These are phyloP conservation scores for Triglochin maritima DNA, from an alignment of 106 monocot genomes.

Conservation along the genomic window DNA sequence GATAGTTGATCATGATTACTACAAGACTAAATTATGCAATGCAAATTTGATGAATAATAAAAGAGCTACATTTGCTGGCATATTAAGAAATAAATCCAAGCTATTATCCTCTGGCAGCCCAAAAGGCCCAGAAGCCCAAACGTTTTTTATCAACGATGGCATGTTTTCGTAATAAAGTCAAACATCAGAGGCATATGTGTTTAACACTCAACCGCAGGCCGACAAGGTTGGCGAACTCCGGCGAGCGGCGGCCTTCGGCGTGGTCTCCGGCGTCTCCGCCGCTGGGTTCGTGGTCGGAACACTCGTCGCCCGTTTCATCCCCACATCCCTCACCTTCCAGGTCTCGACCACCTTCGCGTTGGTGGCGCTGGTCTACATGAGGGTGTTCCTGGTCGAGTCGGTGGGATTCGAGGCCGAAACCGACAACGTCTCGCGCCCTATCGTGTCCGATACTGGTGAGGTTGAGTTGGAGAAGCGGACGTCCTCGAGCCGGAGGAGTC, in stretches of 20 bases:
- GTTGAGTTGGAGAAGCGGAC: conserved; percentile 13
- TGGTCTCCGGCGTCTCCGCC: conserved; percentile 58
- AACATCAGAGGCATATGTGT: not conserved
- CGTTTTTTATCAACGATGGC: too few relatives aligned
- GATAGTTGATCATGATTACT: too few relatives aligned
- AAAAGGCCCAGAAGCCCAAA: not conserved
- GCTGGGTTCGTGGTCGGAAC: conserved; percentile 64
- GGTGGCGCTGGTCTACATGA: conserved; percentile 58
- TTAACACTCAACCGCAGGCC: conserved; percentile 29
- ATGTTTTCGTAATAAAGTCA: too few relatives aligned
- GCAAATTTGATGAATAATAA: not conserved
- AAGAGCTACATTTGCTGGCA: not conserved
- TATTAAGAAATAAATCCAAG: too few relatives aligned
- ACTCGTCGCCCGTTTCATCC: conserved; percentile 11
- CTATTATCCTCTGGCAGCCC: too few relatives aligned
- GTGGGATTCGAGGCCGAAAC: not conserved
- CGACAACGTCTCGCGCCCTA: conserved; percentile 1
- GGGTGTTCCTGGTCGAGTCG: conserved; percentile 47
- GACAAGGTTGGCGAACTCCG: conserved; percentile 58
- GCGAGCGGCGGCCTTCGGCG: conserved; percentile 64
- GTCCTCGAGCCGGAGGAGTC: conserved; percentile 12
- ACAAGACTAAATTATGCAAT: too few relatives aligned
- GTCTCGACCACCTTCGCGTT: conserved; percentile 23
- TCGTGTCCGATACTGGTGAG: not conserved
- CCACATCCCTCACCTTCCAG: not conserved